A percentile compares a stretch with the other conserved stretches of the same genome.
Evolutionary conservation across 371 early-diverging fungal species (phyloP).

Genomic region (Chytridium lagenaria): DNA sequence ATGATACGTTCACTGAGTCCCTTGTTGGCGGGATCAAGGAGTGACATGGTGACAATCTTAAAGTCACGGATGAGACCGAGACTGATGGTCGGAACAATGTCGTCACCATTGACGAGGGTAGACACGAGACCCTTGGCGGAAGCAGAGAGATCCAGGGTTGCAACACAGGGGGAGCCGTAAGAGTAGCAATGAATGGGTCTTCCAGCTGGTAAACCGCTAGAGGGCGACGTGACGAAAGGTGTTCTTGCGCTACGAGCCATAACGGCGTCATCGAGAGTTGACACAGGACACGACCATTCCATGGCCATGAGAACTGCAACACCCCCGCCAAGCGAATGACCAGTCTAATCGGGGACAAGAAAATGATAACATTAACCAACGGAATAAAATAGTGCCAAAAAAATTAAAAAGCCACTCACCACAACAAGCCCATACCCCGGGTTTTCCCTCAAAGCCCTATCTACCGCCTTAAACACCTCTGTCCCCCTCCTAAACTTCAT

Average conservation of each 20-base stretch:
- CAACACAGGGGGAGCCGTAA: slow-evolving; percentile 39
- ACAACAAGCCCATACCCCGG: slow-evolving; percentile 50
- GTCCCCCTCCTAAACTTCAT: slow-evolving; percentile 33
- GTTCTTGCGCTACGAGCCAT: slow-evolving; percentile 14
- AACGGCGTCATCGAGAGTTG: no score
- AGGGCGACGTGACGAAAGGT: slow-evolving; percentile 29
- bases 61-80: slow-evolving; percentile 48
- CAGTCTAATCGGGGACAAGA: slow-evolving; percentile 37
- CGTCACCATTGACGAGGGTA: slow-evolving; percentile 45
- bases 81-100: slow-evolving; percentile 43
- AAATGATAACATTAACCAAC: neutral
- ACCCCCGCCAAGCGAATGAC: slow-evolving; percentile 55
- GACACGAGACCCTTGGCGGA: slow-evolving; percentile 36
- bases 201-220: slow-evolving; percentile 33
- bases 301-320: slow-evolving; percentile 51
- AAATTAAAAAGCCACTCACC: slow-evolving; percentile 21
- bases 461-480: slow-evolving; percentile 43
- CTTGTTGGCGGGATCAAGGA: slow-evolving; percentile 40
- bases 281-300: slow-evolving; percentile 41
- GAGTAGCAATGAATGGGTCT: slow-evolving; percentile 42
- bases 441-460: slow-evolving; percentile 44
- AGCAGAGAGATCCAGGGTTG: slow-evolving; percentile 24
- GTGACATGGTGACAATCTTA: slow-evolving; percentile 37
- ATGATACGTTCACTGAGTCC: slow-evolving; percentile 44
- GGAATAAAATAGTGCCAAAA: neutral